Base-by-base conservation (phyloP, 768 basidiomycete genomes). In the Erythrobasidium yunnanense region DNA sequence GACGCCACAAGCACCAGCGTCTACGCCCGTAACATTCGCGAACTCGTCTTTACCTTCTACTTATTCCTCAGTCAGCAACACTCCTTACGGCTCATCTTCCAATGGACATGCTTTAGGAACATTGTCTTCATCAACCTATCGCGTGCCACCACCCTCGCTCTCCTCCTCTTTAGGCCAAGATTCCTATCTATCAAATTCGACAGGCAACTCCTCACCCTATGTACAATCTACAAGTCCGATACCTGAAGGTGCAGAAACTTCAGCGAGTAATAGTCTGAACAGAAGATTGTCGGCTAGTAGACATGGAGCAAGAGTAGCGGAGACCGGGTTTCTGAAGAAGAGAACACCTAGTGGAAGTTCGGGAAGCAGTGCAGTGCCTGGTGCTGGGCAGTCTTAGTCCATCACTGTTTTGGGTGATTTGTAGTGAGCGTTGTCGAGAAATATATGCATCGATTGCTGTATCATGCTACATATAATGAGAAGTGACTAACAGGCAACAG, bases 91-190 rank as follows among this genome's bases (percentile, higher is more conserved):
- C 17, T 46, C 35, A 7, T 42, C 56, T 4, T 58, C 56, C 6
- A 46, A 27, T 29, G 35, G 15, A 6, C 18, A 35, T 58, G 45
- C 34, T 4, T 34, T 32, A 13, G 35, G 52, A 29, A 33, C 22
- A n/a, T 22, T 34, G 7, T 22, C 56, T 18, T 35, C 38, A 4
- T 27, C 35, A 5, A 47, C 17, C 11, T 58, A 58, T 23, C 56
- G 56, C 23, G 56, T 58, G 23, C 56, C 56, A 4, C 56, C 56
- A 7, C 56, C 56, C 2, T 58, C 56, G 7, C 34, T 58, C 34
- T 34, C 56, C 8, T 58, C 56, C 6, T 58, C 56, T 8, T 17
- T 58, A 5, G 56, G 56, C n/a, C 38, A 42, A n/a, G 38, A 42
- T 42, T n/a, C 38, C 11, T 42, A 11, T n/a, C n/a, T n/a, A n/a